A percentile compares a stretch with the other conserved stretches of the same genome.
Conservation (phyloP, 257 asterid genomes). For the Rubia yunnanensis region DNA sequence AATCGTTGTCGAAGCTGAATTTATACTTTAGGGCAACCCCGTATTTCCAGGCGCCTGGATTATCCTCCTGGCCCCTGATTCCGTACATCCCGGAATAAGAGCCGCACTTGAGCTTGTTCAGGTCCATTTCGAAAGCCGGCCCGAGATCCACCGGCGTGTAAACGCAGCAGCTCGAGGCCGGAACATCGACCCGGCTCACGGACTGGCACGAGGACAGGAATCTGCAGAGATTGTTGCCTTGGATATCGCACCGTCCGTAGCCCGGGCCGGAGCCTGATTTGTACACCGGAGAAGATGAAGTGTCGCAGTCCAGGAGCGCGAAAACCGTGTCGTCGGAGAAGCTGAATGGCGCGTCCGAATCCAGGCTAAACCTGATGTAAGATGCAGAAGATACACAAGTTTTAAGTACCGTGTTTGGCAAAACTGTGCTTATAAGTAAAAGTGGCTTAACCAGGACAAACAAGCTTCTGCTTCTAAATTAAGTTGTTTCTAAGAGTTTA, state of each 20-base stretch:
- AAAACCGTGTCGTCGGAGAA: slow-evolving; percentile 56
- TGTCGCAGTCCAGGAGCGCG: slow-evolving; percentile 56
- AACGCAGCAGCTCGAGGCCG: slow-evolving; percentile 59
- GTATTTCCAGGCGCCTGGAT: slow-evolving; percentile 61
- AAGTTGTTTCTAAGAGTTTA: too few relatives aligned
- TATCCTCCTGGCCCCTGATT: slow-evolving; percentile 37
- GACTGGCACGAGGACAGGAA: slow-evolving; percentile 55
- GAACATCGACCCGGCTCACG: slow-evolving; percentile 39
- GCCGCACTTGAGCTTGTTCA: slow-evolving; percentile 46
- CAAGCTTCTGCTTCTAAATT: too few relatives aligned
- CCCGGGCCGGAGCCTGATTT: slow-evolving; percentile 8
- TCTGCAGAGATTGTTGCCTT: slow-evolving; percentile 47
- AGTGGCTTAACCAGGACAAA: too few relatives aligned
- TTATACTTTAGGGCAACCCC: slow-evolving; percentile 69
- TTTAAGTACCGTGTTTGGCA: too few relatives aligned
- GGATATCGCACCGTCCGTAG: slow-evolving; percentile 43
- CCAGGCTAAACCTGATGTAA: slow-evolving; percentile 34
- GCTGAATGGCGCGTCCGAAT: slow-evolving; percentile 63
- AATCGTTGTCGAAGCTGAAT: slow-evolving; percentile 61
- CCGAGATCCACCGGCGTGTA: slow-evolving; percentile 86
- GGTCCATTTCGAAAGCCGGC: slow-evolving; percentile 68
- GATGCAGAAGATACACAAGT: background rate
- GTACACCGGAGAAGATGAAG: slow-evolving; percentile 40
- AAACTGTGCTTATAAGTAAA: too few relatives aligned
- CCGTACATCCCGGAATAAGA: slow-evolving; percentile 66